Conservation (phyloP, 2,329 filamentous ascomycete genomes). For the Colletotrichum sp. region DNA sequence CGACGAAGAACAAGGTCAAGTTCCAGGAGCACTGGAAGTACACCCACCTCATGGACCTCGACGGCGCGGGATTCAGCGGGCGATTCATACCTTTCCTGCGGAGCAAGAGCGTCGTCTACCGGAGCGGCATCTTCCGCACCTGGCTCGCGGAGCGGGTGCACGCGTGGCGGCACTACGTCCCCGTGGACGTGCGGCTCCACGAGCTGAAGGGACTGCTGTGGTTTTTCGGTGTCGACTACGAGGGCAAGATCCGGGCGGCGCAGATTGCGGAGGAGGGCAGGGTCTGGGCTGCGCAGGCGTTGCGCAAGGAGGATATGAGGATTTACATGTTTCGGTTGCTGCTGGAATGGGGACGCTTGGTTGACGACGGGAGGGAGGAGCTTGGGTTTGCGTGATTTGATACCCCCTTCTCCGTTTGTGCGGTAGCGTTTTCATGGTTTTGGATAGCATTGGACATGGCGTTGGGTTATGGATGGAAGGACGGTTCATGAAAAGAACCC, state of each 20-base stretch:
- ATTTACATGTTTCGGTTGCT: constrained; percentile 76
- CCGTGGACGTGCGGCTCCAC: constrained; percentile 53
- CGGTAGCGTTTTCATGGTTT: not conserved
- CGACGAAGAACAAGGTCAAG: constrained; percentile 25
- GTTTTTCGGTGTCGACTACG: constrained; percentile 22
- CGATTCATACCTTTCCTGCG: constrained; percentile 56
- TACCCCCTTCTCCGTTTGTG: not conserved
- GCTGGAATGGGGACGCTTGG: constrained; percentile 71
- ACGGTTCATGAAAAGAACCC: not conserved
- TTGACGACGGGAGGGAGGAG: constrained; percentile 57
- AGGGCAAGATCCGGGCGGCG: constrained; percentile 23
- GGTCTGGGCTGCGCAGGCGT: constrained; percentile 60
- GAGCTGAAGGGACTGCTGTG: constrained; percentile 17
- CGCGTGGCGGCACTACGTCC: constrained; percentile 68
- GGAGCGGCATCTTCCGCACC: constrained; percentile 65
- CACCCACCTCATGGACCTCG: constrained; percentile 64
- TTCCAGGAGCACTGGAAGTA: constrained; percentile 43
- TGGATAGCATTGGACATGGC: not conserved
- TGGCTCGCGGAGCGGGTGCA: constrained; percentile 69
- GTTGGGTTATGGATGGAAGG: not conserved
- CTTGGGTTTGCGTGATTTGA: constrained; percentile 31
- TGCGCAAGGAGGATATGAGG: constrained; percentile 75
- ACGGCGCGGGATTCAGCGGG: constrained; percentile 58
- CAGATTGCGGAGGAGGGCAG: constrained; percentile 39
- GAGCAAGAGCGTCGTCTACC: constrained; percentile 58